These are phyloP conservation scores for Alternaria incomplexa DNA, from an alignment of 2,329 filamentous ascomycete genomes.

Conservation along the genomic window DNA sequence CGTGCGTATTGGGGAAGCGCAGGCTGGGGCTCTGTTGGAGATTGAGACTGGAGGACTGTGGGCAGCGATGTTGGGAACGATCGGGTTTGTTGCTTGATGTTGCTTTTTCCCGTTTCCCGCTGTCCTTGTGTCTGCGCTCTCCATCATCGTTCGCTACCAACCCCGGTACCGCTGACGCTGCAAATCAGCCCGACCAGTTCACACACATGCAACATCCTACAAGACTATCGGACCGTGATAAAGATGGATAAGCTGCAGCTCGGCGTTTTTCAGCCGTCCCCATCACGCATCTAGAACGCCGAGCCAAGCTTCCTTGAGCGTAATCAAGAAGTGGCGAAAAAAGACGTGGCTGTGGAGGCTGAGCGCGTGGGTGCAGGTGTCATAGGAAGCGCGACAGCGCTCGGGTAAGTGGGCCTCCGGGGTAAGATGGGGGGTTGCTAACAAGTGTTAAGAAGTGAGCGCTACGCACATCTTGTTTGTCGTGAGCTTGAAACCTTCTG, in stretches of 20 bases:
- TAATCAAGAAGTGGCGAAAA: background rate
- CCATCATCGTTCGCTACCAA: background rate
- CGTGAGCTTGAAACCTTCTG: background rate
- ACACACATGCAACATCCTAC: background rate
- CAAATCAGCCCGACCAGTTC: background rate
- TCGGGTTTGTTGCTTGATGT: background rate
- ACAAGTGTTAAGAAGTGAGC: background rate
- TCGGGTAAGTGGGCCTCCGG: background rate
- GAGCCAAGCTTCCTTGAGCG: background rate
- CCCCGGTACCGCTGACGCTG: background rate
- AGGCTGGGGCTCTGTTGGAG: background rate
- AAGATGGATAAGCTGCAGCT: background rate
- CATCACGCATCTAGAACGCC: background rate
- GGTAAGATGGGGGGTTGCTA: background rate
- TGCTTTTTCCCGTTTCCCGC: background rate
- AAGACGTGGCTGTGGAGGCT: constrained; percentile 25
- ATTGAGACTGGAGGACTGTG: background rate
- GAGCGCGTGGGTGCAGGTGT: constrained; percentile 9
- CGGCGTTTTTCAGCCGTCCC: background rate
- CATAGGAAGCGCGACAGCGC: constrained; percentile 10
- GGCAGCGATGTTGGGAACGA: background rate
- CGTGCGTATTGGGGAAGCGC: background rate
- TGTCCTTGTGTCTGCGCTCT: background rate
- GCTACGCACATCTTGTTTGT: background rate
- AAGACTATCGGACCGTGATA: background rate